Conservation (phyloP, 139 green algal genomes). For the Zygnema circumcarinatum region DNA sequence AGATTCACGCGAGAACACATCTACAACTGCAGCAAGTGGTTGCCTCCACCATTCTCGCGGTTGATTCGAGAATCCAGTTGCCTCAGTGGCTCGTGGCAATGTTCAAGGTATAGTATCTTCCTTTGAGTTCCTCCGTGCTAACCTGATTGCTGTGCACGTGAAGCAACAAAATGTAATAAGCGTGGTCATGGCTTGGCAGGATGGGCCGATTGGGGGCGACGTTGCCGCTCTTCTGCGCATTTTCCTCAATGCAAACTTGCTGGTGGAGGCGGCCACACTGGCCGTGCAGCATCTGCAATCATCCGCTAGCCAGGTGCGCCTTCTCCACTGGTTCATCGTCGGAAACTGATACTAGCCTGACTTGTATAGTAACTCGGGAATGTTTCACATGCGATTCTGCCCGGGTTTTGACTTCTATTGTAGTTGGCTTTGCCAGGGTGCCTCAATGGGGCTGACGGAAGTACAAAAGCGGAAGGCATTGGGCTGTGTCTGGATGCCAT, state of each 20-base stretch:
- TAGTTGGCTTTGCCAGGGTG: background rate
- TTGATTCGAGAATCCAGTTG: conserved; percentile 5
- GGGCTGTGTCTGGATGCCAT: background rate
- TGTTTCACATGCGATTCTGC: background rate
- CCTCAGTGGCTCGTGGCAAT: conserved; percentile 6
- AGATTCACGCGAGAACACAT: background rate
- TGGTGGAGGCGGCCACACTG: background rate
- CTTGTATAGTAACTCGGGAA: background rate
- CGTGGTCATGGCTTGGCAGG: background rate
- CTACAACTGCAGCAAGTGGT: background rate
- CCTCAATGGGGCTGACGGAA: background rate
- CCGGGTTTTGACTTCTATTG: background rate
- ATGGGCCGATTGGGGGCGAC: background rate
- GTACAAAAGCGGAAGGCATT: background rate
- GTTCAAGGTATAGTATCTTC: conserved; percentile 8
- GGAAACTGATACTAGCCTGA: background rate
- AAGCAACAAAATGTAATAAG: background rate
- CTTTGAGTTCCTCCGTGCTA: background rate
- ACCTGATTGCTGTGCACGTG: background rate
- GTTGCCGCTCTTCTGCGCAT: background rate
- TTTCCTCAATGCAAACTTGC: background rate
- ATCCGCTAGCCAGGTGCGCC: background rate
- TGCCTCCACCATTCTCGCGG: background rate
- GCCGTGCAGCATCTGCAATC: background rate
- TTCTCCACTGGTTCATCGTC: background rate